Percentiles rank a stretch among this genome's conserved stretches.
Evolutionary conservation across 2,329 filamentous ascomycete species (phyloP).

Genomic region (Polytolypa hystricis): DNA sequence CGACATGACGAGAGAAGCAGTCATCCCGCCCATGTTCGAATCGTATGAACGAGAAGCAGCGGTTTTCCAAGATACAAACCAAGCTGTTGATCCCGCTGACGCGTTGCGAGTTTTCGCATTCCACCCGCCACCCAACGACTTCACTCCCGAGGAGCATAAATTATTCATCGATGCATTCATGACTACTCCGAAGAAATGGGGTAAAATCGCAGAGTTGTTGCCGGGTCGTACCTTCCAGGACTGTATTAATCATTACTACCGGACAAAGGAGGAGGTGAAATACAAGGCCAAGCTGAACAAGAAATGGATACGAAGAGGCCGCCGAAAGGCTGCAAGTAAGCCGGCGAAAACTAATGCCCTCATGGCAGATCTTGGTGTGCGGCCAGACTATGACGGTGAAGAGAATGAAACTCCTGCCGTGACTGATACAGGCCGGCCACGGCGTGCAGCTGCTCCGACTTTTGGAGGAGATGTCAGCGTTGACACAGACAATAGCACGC

Average conservation of each 20-base stretch:
- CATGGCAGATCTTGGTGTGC: constrained; percentile 36
- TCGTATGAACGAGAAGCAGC: constrained; percentile 26
- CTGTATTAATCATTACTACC: constrained; percentile 41
- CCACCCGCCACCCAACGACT: constrained; percentile 36
- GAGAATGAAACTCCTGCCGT: constrained; percentile 32
- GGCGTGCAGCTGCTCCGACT: constrained; percentile 39
- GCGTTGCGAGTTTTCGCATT: constrained; percentile 36
- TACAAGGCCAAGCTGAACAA: constrained; percentile 41
- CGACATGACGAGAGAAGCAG: constrained; percentile 35
- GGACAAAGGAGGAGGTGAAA: constrained; percentile 39
- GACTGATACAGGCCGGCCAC: constrained; percentile 40
- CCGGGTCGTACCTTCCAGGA: constrained; percentile 37
- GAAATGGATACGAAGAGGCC: constrained; percentile 33
- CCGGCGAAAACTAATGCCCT: constrained; percentile 38
- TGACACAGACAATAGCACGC: constrained; percentile 23
- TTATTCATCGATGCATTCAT: constrained; percentile 38
- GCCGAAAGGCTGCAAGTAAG: constrained; percentile 22
- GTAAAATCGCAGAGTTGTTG: constrained; percentile 38
- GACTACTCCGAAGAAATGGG: constrained; percentile 40
- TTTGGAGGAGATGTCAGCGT: constrained; percentile 29
- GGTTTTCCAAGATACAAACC: constrained; percentile 39
- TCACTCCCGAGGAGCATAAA: constrained; percentile 36
- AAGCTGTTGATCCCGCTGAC: constrained; percentile 26
- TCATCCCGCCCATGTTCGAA: constrained; percentile 39
- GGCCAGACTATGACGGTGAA: constrained; percentile 34